These are phyloP conservation scores for Centaurea solstitialis DNA, from an alignment of 129 eudicot genomes.

Conservation along the genomic window DNA sequence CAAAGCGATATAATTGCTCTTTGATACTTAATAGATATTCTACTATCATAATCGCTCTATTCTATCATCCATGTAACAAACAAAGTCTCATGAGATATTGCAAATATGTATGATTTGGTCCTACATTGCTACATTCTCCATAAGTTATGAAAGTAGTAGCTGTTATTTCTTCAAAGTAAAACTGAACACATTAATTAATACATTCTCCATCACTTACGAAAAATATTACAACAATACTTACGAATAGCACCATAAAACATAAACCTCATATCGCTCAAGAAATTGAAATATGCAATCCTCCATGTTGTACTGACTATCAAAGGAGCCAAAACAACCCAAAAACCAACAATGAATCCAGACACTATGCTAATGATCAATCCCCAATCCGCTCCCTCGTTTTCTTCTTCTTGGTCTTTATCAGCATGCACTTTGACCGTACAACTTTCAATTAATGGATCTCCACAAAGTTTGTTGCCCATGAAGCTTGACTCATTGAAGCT, in stretches of 20 bases:
- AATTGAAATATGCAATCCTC: slow-evolving; percentile 1
- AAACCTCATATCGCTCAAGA: not conserved
- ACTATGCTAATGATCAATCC: slow-evolving; percentile 6
- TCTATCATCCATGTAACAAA: no score
- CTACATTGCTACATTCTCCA: no score
- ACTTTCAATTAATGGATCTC: slow-evolving; percentile 19
- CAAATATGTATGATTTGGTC: no score
- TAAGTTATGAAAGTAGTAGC: no score
- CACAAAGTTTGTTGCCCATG: slow-evolving; percentile 31
- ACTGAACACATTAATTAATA: no score
- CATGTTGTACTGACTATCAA: not conserved
- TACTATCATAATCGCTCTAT: no score
- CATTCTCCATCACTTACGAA: not conserved
- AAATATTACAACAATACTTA: no score
- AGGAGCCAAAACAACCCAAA: not conserved
- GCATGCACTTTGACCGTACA: not conserved
- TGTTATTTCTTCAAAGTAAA: no score
- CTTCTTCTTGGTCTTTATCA: not conserved
- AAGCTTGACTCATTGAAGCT: slow-evolving; percentile 31
- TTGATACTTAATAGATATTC: no score
- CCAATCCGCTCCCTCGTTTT: not conserved
- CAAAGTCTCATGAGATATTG: no score
- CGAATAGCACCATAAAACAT: not conserved
- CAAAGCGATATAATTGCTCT: no score
- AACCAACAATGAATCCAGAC: not conserved